phyloP scores from a whole-genome alignment of 768 basidiomycete genomes.

The Neoboletus magnificus region DNA sequence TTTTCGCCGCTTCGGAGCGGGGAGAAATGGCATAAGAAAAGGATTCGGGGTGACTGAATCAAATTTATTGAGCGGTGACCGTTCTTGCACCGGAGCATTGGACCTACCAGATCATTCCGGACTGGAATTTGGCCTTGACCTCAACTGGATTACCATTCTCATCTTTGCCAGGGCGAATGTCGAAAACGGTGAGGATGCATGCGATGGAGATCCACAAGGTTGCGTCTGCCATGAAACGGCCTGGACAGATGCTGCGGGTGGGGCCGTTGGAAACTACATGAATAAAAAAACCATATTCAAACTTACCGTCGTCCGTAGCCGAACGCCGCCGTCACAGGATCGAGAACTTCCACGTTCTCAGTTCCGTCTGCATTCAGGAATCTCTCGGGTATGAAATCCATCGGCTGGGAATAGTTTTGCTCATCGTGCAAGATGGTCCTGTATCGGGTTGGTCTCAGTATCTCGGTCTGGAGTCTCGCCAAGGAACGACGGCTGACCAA shows the following conservation, averaged over 20 bases:
- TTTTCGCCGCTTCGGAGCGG: slow-evolving; percentile 27
- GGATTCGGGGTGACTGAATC: slow-evolving; percentile 28
- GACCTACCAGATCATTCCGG: slow-evolving; percentile 31
- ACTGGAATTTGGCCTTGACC: slow-evolving; percentile 25
- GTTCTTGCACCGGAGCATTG: background rate
- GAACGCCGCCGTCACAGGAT: slow-evolving; percentile 32
- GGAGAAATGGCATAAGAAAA: slow-evolving; percentile 31
- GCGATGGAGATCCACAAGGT: slow-evolving; percentile 36
- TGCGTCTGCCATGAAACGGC: slow-evolving; percentile 42
- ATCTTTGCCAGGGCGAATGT: slow-evolving; percentile 23
- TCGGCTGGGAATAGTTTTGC: slow-evolving; percentile 32
- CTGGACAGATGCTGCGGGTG: slow-evolving; percentile 38
- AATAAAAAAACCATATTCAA: background rate
- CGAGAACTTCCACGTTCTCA: slow-evolving; percentile 28
- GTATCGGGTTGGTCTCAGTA: slow-evolving; percentile 3
- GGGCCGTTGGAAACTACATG: background rate
- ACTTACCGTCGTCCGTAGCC: slow-evolving; percentile 36
- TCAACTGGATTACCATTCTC: slow-evolving; percentile 14
- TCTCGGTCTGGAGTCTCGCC: background rate
- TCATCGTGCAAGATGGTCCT: slow-evolving; percentile 41
- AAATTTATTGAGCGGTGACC: slow-evolving; percentile 1
- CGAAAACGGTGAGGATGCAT: slow-evolving; percentile 28
- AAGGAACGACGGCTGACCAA: slow-evolving; percentile 37
- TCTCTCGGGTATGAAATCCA: slow-evolving; percentile 37
- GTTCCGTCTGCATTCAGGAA: slow-evolving; percentile 39